Evolutionary conservation across 768 basidiomycete species (phyloP).

Genomic region (Boletus rex-veris): DNA sequence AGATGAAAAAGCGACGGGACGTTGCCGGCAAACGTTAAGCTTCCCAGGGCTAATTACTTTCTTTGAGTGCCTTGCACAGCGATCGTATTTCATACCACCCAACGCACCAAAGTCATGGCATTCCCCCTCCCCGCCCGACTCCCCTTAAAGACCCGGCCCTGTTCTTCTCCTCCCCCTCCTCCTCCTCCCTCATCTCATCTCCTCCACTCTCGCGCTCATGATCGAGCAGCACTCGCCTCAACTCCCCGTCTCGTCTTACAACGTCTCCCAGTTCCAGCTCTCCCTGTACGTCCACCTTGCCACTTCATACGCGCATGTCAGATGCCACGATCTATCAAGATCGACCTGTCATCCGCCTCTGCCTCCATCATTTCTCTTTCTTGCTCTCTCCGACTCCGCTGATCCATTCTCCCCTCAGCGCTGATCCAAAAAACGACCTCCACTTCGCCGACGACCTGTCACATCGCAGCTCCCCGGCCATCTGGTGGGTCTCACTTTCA

Average conservation of each 20-base stretch:
- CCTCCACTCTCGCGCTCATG: slow-evolving; percentile 38
- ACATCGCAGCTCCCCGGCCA: slow-evolving; percentile 42
- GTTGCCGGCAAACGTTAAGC: slow-evolving; percentile 34
- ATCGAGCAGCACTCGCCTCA: slow-evolving; percentile 48
- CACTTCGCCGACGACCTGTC: slow-evolving; percentile 46
- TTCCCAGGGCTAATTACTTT: slow-evolving; percentile 34
- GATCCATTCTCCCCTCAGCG: slow-evolving; percentile 21
- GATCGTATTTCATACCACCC: slow-evolving; percentile 31
- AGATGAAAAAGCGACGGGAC: slow-evolving; percentile 27
- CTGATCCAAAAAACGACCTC: slow-evolving; percentile 42
- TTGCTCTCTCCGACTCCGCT: background rate
- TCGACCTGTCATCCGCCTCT: slow-evolving; percentile 23
- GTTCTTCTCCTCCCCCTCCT: slow-evolving; percentile 1
- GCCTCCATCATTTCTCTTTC: slow-evolving; percentile 6
- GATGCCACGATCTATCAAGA: slow-evolving; percentile 32
- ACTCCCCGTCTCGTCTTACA: slow-evolving; percentile 51
- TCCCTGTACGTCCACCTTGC: slow-evolving; percentile 46
- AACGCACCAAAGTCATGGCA: background rate
- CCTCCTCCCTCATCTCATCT: background rate
- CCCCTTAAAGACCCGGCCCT: slow-evolving; percentile 22
- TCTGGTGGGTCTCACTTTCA: slow-evolving; percentile 39
- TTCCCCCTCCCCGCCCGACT: slow-evolving; percentile 4
- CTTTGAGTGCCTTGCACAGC: slow-evolving; percentile 33
- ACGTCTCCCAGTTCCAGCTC: slow-evolving; percentile 61
- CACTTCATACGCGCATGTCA: slow-evolving; percentile 25